Evolutionary conservation across 2,329 filamentous ascomycete genomes (phyloP), one percentile per base, ranked within the genome.

Genomic region (Endocalyx cinctus): DNA sequence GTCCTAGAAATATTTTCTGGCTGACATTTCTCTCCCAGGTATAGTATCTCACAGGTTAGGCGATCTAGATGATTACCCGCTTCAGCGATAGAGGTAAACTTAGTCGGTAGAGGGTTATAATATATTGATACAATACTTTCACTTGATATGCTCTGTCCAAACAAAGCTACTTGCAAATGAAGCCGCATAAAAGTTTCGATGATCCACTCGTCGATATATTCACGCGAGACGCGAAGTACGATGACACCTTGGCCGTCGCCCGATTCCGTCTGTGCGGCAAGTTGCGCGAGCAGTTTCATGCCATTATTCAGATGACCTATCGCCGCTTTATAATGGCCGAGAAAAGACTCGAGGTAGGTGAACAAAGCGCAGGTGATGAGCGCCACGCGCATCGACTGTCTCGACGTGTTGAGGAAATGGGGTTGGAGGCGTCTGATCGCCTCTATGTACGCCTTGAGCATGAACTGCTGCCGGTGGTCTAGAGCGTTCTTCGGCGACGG

Each of bases 291-390:
- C 10, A 70, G 43, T 27, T 49, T 60, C 4, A 70, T 34, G 1
- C 69, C 68, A 25, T 55, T 66, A n/a, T 57, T 54, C 6, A 72
- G 53, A 42, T 72, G 68, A 4, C 47, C 43, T 18, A 61, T 56
- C 10, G 57, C 63, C 0, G 57, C 47, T 6, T 45, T 40, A 23
- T 60, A 64, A 13, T 58, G 55, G 3, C 64, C 64, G 16, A 54
- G 53, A 2, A 64, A 30, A 13, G 55, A 48, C 38, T 60, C 62
- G 14, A 60, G 41, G 22, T 38, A 54, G 23, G 50, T 50, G 32
- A 66, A 65, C 0, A 66, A 13, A 5, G 62, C 36, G 30, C 63
- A 64, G 11, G 58, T 45, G 22, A 62, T 53, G 14, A 67, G 54
- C 1, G 59, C 55, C n/a, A 64, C 47, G 5, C 58, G 61, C 2